These are phyloP conservation scores for Candida morakotiae DNA, from an alignment of 805 yeast genomes.

Conservation along the genomic window DNA sequence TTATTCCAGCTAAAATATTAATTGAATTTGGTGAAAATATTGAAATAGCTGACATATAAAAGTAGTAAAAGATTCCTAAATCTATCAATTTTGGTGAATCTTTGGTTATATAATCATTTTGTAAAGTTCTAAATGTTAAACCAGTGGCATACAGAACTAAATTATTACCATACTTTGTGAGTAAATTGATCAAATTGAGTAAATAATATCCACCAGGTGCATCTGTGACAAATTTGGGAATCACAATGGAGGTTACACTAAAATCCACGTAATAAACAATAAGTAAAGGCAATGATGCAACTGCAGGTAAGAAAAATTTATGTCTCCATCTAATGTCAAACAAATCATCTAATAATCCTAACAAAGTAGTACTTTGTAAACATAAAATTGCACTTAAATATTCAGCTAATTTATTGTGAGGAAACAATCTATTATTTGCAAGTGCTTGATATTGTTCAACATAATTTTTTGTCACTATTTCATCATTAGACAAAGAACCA, in stretches of 20 bases:
- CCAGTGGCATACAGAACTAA: slow-evolving; percentile 31
- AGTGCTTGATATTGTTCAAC: slow-evolving; percentile 30
- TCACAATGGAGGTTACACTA: slow-evolving; percentile 81
- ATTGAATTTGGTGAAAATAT: slow-evolving; percentile 96
- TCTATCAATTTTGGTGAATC: slow-evolving; percentile 54
- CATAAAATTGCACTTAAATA: slow-evolving; percentile 83
- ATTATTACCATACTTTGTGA: slow-evolving; percentile 27
- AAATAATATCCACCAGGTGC: slow-evolving; percentile 24
- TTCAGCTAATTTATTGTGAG: slow-evolving; percentile 79
- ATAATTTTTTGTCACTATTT: slow-evolving; percentile 27
- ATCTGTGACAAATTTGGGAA: slow-evolving; percentile 64
- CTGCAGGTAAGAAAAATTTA: slow-evolving; percentile 91
- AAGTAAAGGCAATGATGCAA: slow-evolving; percentile 87
- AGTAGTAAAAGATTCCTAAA: slow-evolving; percentile 75
- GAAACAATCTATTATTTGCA: slow-evolving; percentile 46
- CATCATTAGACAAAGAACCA: slow-evolving; percentile 32
- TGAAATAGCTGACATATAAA: slow-evolving; percentile 86
- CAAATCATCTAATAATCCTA: slow-evolving; percentile 91
- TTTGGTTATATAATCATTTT: slow-evolving; percentile 32
- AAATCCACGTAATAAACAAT: slow-evolving; percentile 91
- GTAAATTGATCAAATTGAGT: slow-evolving; percentile 16
- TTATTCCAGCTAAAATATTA: slow-evolving; percentile 92
- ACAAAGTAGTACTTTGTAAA: slow-evolving; percentile 73
- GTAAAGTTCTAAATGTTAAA: slow-evolving; percentile 33
- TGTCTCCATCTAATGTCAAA: slow-evolving; percentile 98